Evolutionary conservation across 2,329 filamentous ascomycete genomes (phyloP).

Genomic region (Colletotrichum sp.): DNA sequence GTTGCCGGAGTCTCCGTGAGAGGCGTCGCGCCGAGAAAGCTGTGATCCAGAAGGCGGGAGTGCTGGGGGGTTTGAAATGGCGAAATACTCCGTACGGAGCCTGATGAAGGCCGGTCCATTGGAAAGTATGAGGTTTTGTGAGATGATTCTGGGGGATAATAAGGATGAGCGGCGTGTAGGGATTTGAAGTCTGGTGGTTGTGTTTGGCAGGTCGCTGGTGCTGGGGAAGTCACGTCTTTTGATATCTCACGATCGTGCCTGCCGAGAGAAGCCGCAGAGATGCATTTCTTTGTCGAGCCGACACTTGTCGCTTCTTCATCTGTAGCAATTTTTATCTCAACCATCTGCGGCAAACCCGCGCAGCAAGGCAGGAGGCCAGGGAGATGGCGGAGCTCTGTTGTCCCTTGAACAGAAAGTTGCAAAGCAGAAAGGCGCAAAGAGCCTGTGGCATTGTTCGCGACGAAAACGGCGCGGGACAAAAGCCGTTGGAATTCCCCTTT

Average conservation of each 20-base stretch:
- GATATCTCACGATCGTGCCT: constrained; percentile 11
- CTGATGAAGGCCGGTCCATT: constrained; percentile 5
- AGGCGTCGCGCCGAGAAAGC: constrained; percentile 1
- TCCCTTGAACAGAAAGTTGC: background rate
- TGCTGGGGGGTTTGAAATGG: background rate
- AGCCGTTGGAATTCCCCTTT: constrained; percentile 8
- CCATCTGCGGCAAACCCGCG: background rate
- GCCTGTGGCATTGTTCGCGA: constrained; percentile 7
- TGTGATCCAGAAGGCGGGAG: background rate
- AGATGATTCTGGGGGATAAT: background rate
- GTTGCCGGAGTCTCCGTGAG: constrained; percentile 17
- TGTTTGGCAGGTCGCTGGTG: background rate
- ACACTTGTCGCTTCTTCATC: constrained; percentile 7
- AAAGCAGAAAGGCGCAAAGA: background rate
- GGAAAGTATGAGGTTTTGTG: background rate
- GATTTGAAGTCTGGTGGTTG: background rate
- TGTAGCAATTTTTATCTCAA: constrained; percentile 5
- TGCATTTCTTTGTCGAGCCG: constrained; percentile 15
- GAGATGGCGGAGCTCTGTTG: background rate
- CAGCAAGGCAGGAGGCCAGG: background rate
- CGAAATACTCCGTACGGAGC: background rate
- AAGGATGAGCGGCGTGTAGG: background rate
- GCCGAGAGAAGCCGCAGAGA: background rate
- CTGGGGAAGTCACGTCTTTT: background rate
- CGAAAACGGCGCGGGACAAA: background rate